Percentiles rank a stretch among this genome's conserved stretches.
These are phyloP conservation scores for Tuber microsphaerosporum DNA, from an alignment of 495 filamentous ascomycete genomes.

Conservation along the genomic window DNA sequence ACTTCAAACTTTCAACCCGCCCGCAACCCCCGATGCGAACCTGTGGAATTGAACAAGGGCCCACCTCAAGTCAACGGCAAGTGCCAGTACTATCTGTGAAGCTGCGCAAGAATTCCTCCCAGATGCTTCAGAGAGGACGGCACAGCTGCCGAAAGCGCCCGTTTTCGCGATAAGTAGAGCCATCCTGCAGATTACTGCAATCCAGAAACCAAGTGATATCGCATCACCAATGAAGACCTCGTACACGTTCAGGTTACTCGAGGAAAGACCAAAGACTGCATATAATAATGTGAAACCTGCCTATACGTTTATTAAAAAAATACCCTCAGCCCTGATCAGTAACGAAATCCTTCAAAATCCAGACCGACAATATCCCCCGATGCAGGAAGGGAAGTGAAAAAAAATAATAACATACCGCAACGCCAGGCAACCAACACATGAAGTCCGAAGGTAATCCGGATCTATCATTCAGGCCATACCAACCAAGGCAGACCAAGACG, in stretches of 20 bases:
- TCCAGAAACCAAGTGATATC: conserved; percentile 21
- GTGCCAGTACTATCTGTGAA: not conserved
- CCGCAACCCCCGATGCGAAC: not conserved
- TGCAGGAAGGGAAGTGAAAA: not conserved
- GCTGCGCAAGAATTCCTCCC: not conserved
- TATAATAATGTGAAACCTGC: conserved; percentile 25
- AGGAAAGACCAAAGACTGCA: conserved; percentile 23
- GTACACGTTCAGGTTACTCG: conserved; percentile 18
- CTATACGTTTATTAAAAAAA: conserved; percentile 4
- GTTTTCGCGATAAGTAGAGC: conserved; percentile 11
- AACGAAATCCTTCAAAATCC: not conserved
- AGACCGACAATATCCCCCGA: not conserved
- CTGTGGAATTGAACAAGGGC: not conserved
- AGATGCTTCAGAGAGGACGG: not conserved
- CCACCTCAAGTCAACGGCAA: not conserved
- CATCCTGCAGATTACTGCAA: conserved; percentile 13
- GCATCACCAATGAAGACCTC: conserved; percentile 26
- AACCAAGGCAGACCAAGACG: conserved; percentile 33
- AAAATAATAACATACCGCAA: conserved; percentile 21
- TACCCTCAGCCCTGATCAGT: not conserved
- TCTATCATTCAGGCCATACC: conserved; percentile 29
- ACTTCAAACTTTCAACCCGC: not conserved
- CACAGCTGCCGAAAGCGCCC: conserved; percentile 13
- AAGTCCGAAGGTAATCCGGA: conserved; percentile 20
- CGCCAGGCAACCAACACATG: conserved; percentile 24